A percentile compares a stretch with the other conserved stretches of the same genome.
phyloP scores from a whole-genome alignment of 257 asterid genomes.

The Fraxinus americana region DNA sequence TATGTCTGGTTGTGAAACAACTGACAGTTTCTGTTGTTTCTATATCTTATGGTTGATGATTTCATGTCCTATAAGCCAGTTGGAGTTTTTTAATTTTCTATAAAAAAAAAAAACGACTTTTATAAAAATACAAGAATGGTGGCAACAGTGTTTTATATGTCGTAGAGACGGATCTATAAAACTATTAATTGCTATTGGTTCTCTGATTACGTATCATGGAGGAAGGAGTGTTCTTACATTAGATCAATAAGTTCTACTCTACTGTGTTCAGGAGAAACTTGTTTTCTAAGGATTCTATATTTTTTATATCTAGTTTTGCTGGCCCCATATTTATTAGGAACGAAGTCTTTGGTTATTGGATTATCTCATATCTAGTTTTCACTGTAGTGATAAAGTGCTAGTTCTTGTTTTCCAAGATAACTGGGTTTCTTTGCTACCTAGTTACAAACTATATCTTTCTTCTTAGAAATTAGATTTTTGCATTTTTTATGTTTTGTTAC shows the following conservation, averaged over 20 bases:
- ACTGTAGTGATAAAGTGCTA: not conserved
- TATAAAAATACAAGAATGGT: not conserved
- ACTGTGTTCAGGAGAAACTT: not conserved
- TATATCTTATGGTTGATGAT: too few species aligned
- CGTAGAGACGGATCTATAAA: not conserved
- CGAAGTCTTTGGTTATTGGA: not conserved
- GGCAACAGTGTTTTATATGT: not conserved
- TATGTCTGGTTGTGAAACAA: not conserved
- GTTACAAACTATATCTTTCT: not conserved
- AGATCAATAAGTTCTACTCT: not conserved
- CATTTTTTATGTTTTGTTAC: not conserved
- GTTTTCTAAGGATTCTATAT: not conserved
- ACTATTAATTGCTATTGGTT: not conserved
- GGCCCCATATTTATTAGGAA: not conserved
- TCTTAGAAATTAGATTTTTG: not conserved
- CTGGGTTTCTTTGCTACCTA: not conserved
- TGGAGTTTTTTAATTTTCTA: not conserved
- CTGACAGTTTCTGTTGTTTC: not conserved
- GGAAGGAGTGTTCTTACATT: not conserved
- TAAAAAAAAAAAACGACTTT: not conserved
- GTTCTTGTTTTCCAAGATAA: not conserved
- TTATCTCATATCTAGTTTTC: not conserved
- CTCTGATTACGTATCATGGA: not conserved
- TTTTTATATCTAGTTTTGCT: not conserved
- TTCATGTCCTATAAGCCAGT: not conserved